Evolutionary conservation across 441 rosid genomes (phyloP).

Genomic region (California macrophylla): DNA sequence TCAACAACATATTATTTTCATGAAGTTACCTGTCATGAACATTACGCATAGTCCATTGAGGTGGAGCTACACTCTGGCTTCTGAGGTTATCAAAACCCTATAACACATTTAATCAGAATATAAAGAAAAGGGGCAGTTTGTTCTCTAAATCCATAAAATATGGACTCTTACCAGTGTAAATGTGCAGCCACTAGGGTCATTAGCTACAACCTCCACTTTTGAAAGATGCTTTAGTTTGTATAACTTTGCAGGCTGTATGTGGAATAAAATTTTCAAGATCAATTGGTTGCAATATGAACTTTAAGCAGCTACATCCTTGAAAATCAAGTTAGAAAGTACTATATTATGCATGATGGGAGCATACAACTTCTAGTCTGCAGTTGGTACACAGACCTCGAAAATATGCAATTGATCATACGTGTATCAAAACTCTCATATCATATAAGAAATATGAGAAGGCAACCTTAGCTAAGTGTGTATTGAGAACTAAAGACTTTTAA

Average conservation of each 20-base stretch:
- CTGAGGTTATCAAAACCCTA: slow-evolving; percentile 98
- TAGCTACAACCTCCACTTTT: slow-evolving; percentile 85
- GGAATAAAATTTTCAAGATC: slow-evolving; percentile 15
- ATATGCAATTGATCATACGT: neutral
- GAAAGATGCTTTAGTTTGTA: slow-evolving; percentile 93
- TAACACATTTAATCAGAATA: slow-evolving; percentile 29
- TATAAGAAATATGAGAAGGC: neutral
- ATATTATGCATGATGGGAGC: neutral
- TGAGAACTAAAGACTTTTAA: neutral
- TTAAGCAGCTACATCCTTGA: slow-evolving; percentile 14
- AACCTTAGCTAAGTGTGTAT: neutral
- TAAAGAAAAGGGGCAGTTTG: slow-evolving; percentile 8
- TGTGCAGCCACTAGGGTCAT: slow-evolving; percentile 98
- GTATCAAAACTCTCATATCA: neutral
- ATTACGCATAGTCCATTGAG: slow-evolving; percentile 99
- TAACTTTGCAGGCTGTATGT: slow-evolving; percentile 78
- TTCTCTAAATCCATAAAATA: slow-evolving; percentile 8
- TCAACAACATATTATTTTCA: neutral
- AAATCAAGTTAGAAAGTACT: slow-evolving; percentile 5
- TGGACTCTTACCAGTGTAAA: slow-evolving; percentile 67
- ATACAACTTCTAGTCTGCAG: neutral
- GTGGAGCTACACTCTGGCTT: slow-evolving; percentile 91
- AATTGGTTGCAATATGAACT: slow-evolving; percentile 18
- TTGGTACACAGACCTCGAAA: neutral
- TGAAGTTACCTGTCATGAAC: slow-evolving; percentile 75